Base-by-base conservation (phyloP, 2,329 filamentous ascomycete genomes). In the Fusarium azukiicola region DNA sequence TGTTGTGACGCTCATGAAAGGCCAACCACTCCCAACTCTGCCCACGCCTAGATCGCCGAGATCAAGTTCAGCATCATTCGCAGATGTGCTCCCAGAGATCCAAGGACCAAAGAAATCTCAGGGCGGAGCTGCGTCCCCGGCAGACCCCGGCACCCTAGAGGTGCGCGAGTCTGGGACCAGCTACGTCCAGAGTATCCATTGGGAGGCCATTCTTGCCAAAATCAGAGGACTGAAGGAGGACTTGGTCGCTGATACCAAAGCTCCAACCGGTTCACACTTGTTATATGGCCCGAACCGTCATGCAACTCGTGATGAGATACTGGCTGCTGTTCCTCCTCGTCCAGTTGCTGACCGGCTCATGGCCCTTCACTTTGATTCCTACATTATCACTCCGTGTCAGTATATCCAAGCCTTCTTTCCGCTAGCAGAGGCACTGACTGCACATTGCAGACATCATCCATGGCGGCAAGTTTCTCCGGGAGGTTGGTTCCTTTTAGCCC, bases 221-320 rank as follows among this genome's bases (percentile, higher is more conserved):
- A 76, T 78, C 32, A 72, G 68, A 71, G 76, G 71, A 67, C 58
- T 78, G 13, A 78, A 74, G 66, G 74, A 76, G 71, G 71, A 78
- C 27, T 68, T 78, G 52, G 67, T 74, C 44, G 56, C 44, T 49
- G 71, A 76, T 61, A 72, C 46, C 47, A 74, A 72, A 42, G 23
- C 66, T 70, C 71, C 69, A 2, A 44, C 42, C 27, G 74, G 76
- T 66, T 74, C 76, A 40, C 76, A 76, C 21, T 71, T 78, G 47
- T 76, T 78, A 46, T 78, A 78, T 71, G 76, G 71, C 12, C 74
- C 71, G 40, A 74, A 70, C 46, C 71, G 68, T 56, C 76, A 76
- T 64, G 76, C 74, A 49, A 76, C 74, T 32, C 64, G 69, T 61
- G 76, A 76, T 66, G 71, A 78, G 23, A 49, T 78, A 68, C 46